Base-by-base conservation (phyloP, 2,329 filamentous ascomycete species). In the Lachnellula hyalina region DNA sequence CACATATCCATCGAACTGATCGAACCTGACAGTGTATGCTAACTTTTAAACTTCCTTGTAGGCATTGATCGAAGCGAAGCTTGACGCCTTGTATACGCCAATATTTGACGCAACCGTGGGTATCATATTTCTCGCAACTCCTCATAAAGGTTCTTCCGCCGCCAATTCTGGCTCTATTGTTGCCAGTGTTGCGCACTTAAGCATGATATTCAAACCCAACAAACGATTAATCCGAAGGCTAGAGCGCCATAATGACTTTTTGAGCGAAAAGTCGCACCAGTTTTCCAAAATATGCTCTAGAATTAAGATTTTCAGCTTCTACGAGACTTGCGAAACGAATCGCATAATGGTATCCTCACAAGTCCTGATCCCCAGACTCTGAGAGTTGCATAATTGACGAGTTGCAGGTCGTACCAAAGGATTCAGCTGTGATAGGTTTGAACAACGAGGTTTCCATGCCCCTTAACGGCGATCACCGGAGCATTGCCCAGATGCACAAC, bases 111-210 rank as follows among this genome's bases (percentile, higher is more conserved):
- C 48, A 41, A 51, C 48, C 21, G 35, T 51, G 15, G 48, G 48
- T 28, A 52, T 52, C 9, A 47, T 52, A 35, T 52, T 52, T 40
- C 42, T 52, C 19, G 51, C 51, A 23, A 52, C 51, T 28, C 51
- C 51, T 40, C 51, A 52, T 40, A 35, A 47, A 47, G 51, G 51
- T 38, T 52, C 51, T 51, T 42, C 7, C 35, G 38, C 35, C 38
- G 48, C 48, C 19, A 51, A 51, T 2, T 7, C 25, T 41, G 48
- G 48, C 35, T 41, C 35, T 28, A 41, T 51, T 42, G 38, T 36
- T 38, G 35, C 35, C 35, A 38, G 35, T 2, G 35, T 38, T 38
- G 35, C 35, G 35, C 35, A 4, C 4, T 38, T 38, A 38, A 38
- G 35, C 35, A 38, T 38, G 35, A 38, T 38, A 38, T 2, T 38